Evolutionary conservation across 345 rosid species (phyloP).

Genomic region (Brassica incana): DNA sequence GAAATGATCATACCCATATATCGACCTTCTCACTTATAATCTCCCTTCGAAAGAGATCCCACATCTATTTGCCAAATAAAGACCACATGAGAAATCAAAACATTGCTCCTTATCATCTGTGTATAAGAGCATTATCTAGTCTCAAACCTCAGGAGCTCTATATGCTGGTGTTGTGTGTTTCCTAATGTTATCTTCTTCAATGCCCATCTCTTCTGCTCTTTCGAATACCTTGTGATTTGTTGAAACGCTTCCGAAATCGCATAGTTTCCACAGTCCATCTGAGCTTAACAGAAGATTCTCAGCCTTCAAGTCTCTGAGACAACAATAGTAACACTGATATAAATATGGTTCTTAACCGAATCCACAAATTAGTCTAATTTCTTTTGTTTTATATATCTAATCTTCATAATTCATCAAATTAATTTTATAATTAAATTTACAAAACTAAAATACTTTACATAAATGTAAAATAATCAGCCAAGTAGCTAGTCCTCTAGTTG

Average conservation of each 20-base stretch:
- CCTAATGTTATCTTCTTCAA: constrained; percentile 97
- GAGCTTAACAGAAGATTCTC: constrained; percentile 84
- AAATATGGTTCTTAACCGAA: not conserved
- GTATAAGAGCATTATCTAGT: constrained; percentile 21
- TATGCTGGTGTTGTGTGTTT: constrained; percentile 95
- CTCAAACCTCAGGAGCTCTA: constrained; percentile 94
- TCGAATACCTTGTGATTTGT: constrained; percentile 93
- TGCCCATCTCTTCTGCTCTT: constrained; percentile 95
- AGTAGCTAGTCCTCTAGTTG: not conserved
- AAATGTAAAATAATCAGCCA: too few species aligned
- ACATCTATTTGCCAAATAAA: constrained; percentile 66
- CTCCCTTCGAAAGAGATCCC: constrained; percentile 93
- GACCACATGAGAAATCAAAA: constrained; percentile 32
- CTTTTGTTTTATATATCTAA: too few species aligned
- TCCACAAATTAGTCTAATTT: not conserved
- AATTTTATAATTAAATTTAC: too few species aligned
- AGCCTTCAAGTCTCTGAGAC: constrained; percentile 88
- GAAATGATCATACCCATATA: constrained; percentile 76
- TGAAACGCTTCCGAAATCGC: constrained; percentile 94
- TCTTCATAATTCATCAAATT: not conserved
- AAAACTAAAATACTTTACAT: too few species aligned
- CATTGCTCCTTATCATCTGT: constrained; percentile 29
- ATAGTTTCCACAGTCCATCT: constrained; percentile 84
- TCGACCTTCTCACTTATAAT: constrained; percentile 92
- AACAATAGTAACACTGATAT: constrained; percentile 2